These are phyloP conservation scores for Camellia granthamiana DNA, from an alignment of 148 eudicot species.

Conservation along the genomic window DNA sequence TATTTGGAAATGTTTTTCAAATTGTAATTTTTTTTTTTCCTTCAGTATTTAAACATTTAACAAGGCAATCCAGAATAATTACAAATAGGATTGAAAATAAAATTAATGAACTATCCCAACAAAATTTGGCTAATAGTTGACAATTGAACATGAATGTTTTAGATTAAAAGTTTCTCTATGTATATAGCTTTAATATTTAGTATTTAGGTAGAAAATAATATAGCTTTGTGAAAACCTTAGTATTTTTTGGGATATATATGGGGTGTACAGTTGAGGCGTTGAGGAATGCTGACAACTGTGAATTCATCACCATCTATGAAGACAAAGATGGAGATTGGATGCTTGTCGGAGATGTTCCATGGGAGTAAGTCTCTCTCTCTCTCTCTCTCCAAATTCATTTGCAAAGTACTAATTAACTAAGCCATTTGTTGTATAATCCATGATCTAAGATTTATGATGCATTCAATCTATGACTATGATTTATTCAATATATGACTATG, in stretches of 20 bases:
- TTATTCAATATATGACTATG: no score
- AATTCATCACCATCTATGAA: conserved; percentile 70
- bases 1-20: no score
- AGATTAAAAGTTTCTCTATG: neutral
- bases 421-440: no score
- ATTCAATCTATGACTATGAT: no score
- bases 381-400: neutral
- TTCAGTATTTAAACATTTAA: no score
- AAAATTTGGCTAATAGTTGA: neutral
- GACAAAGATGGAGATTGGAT: conserved; percentile 97
- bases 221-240: no score
- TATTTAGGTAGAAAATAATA: no score
- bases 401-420: no score
- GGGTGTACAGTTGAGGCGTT: conserved; percentile 43
- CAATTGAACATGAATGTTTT: neutral
- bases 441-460: no score
- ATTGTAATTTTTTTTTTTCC: no score
- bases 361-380: conserved; percentile 54
- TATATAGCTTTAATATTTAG: no score
- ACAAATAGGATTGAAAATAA: neutral
- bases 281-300: conserved; percentile 45
- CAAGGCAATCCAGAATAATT: neutral
- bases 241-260: no score
- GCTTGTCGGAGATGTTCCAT: conserved; percentile 90
- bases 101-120: neutral